Percentiles rank a stretch among this genome's conserved stretches.
Evolutionary conservation across 345 rosid species (phyloP).

Genomic region (Salix viminalis): DNA sequence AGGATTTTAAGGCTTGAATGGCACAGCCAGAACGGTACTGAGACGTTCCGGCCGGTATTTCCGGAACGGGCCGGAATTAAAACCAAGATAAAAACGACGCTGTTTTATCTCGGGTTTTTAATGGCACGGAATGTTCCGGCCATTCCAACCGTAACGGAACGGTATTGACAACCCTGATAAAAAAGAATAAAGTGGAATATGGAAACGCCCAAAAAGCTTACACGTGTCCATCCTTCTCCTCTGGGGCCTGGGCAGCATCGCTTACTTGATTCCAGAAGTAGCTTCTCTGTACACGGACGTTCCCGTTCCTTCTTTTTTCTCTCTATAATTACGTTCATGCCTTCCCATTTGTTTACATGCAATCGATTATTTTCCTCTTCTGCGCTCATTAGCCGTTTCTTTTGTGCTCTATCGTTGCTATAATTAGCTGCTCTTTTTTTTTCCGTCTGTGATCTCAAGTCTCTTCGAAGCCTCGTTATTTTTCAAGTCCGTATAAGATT

Average conservation of each 20-base stretch:
- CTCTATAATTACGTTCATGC: slow-evolving; percentile 14
- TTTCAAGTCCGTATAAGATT: not conserved
- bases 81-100: no score
- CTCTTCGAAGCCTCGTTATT: not conserved
- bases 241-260: not conserved
- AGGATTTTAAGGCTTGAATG: no score
- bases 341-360: not conserved
- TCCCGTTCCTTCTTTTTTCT: not conserved
- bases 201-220: not conserved
- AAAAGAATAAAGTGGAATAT: no score
- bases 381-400: not conserved
- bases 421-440: not conserved
- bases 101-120: no score
- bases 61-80: no score
- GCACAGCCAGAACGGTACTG: no score
- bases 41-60: no score
- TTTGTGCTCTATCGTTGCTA: not conserved
- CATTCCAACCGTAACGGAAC: no score
- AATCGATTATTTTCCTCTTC: not conserved
- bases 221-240: not conserved
- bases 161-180: no score
- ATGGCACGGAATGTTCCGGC: no score
- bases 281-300: not conserved
- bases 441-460: not conserved
- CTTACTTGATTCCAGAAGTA: not conserved